Evolutionary conservation across 805 yeast species (phyloP), one percentile per base, ranked within the genome.

Genomic region (Candida nitratophila): DNA sequence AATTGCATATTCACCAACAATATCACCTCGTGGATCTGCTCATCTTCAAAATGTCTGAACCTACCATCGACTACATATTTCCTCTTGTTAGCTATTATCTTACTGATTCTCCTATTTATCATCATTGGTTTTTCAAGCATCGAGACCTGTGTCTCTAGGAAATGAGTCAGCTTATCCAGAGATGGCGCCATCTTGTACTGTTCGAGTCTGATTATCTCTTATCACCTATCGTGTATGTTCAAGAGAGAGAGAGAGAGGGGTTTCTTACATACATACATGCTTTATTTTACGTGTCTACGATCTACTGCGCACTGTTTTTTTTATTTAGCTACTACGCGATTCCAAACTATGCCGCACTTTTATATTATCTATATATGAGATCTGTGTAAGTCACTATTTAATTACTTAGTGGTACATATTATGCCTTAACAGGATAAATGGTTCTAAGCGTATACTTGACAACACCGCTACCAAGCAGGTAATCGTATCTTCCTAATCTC

Each of bases 351-450:
- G 14, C 7, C 33, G 15, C 16, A 9, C 27, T 10, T 10, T 24
- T n/a, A n/a, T n/a, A n/a, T n/a, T n/a, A n/a, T n/a, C n/a, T n/a
- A n/a, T n/a, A n/a, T n/a, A n/a, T n/a, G n/a, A n/a, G n/a, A n/a
- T n/a, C n/a, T n/a, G n/a, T n/a, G n/a, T n/a, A n/a, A n/a, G n/a
- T n/a, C n/a, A n/a, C n/a, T n/a, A n/a, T n/a, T n/a, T n/a, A n/a
- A n/a, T n/a, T n/a, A n/a, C n/a, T n/a, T n/a, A n/a, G 32, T 8
- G 12, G 8, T 12, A 11, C 4, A 29, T 11, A 29, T 48, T 42
- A 59, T 15, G 59, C 64, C 37, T 53, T 56, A 15, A 61, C 52
- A 9, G 65, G 65, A 37, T 60, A 61, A 26, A 55, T 39, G 47
- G 46, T 49, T 35, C 65, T 45, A 10, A 27, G 34, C 16, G n/a